Evolutionary conservation across 1,284 basidiomycete species (phyloP).

Genomic region (Sutorius eximius): DNA sequence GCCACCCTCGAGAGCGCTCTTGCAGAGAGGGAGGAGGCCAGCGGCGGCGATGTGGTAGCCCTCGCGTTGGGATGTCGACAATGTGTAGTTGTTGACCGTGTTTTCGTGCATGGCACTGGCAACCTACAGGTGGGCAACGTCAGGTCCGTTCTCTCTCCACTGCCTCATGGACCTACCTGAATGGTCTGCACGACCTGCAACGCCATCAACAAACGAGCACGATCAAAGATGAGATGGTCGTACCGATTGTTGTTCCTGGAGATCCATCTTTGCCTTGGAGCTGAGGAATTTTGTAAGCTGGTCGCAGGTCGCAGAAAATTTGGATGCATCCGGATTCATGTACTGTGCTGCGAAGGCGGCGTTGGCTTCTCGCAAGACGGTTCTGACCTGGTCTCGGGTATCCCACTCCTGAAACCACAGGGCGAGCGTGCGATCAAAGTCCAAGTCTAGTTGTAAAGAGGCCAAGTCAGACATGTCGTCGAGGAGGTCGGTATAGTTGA

Average conservation of each 20-base stretch:
- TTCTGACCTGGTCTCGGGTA: conserved; percentile 2
- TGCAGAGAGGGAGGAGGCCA: conserved; percentile 15
- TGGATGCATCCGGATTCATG: conserved; percentile 12
- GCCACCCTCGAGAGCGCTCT: neutral
- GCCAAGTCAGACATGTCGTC: conserved; percentile 11
- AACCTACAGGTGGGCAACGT: conserved; percentile 11
- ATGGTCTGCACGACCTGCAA: conserved; percentile 20
- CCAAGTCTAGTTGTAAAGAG: neutral
- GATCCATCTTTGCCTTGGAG: neutral
- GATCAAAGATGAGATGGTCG: neutral
- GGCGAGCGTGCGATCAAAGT: neutral
- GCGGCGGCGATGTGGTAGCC: conserved; percentile 9
- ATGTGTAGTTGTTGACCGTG: conserved; percentile 13
- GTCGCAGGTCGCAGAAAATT: conserved; percentile 13
- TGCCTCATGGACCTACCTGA: conserved; percentile 14
- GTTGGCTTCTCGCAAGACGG: conserved; percentile 10
- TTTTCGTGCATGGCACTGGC: conserved; percentile 29
- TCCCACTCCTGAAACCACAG: neutral
- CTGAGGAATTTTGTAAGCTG: conserved; percentile 16
- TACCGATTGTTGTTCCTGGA: conserved; percentile 18
- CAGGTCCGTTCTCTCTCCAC: neutral
- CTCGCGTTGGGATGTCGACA: conserved; percentile 11
- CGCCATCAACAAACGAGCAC: conserved; percentile 4
- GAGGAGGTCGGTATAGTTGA: neutral
- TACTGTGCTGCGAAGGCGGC: conserved; percentile 17